phyloP scores from a whole-genome alignment of 345 rosid genomes.

The Citrus medica region DNA sequence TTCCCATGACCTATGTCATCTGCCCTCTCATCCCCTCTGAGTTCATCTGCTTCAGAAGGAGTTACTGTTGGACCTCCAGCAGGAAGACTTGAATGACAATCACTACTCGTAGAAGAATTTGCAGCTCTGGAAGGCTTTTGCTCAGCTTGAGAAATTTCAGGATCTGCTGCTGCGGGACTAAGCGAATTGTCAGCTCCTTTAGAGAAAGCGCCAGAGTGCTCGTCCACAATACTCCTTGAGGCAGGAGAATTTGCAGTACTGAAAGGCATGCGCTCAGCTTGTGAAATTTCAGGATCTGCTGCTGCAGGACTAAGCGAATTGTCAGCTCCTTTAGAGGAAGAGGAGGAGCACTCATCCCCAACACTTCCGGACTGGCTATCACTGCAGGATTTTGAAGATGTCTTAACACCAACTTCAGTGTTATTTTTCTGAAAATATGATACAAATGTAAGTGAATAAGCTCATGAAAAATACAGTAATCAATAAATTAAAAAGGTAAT shows the following conservation, averaged over 20 bases:
- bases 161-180: conserved; percentile 20
- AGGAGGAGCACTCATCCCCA: conserved; percentile 23
- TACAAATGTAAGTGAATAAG: background rate
- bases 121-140: conserved; percentile 18
- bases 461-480: conserved; percentile 2
- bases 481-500: conserved; percentile 5
- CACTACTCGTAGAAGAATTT: conserved; percentile 16
- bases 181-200: conserved; percentile 21
- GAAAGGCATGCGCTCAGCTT: conserved; percentile 22
- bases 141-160: conserved; percentile 26
- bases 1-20: conserved; percentile 19
- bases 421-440: conserved; percentile 22
- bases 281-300: conserved; percentile 18
- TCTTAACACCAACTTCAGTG: conserved; percentile 15
- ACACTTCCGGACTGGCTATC: conserved; percentile 11
- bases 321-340: conserved; percentile 22
- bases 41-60: conserved; percentile 17
- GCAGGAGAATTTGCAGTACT: conserved; percentile 19
- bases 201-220: conserved; percentile 21
- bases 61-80: conserved; percentile 10
- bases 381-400: conserved; percentile 28
- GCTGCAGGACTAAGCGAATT: conserved; percentile 23
- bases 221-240: conserved; percentile 17
- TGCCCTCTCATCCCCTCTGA: conserved; percentile 21
- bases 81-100: conserved; percentile 19